Evolutionary conservation across 208 protist species (phyloP), one percentile per base, ranked within the genome.

Genomic region (Acanthamoeba comandoni): DNA sequence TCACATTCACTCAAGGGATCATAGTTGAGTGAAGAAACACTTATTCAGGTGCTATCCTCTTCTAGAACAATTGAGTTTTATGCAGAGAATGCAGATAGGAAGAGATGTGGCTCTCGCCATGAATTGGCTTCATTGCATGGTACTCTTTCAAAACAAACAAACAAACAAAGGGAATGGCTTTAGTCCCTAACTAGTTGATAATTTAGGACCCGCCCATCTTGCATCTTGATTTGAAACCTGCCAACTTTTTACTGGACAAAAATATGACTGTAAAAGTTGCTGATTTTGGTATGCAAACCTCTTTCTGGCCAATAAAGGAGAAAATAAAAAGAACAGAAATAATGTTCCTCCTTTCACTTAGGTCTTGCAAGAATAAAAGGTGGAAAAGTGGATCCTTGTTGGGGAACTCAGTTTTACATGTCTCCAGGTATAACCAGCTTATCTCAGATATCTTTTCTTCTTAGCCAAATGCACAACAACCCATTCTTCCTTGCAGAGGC

Each of bases 121-220:
- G 70, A 80, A 80, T 52, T 80, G 70, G 70, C 70, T 80, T 2
- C 70, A 80, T 24, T 80, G 70, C 48, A 80, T 80, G 70, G 70
- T 80, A 57, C 43, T 49, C 0, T n/a, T n/a, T 0, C 65, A 26
- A 12, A 60, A 19, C 15, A 60, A 19, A 60, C 55, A 60, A 65
- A 65, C n/a, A 65, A 65, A 65, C 24, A 65, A 26, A 29, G 24
- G 58, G n/a, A 29, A 29, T 65, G 58, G 5, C 1, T 5, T 29
- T 65, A 7, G 58, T 65, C 5, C 35, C 5, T 65, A 65, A 65
- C 4, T 26, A 65, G 24, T 65, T 65, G 2, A 65, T 65, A 43
- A 43, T 43, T 49, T 52, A 79, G 70, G 57, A 79, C n/a, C 70
- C 70, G 31, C 70, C 70, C 12, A 79, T 79, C 70, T 52, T 79